Conservation (phyloP, 257 asterid genomes). For the Cynanchum wilfordii region DNA sequence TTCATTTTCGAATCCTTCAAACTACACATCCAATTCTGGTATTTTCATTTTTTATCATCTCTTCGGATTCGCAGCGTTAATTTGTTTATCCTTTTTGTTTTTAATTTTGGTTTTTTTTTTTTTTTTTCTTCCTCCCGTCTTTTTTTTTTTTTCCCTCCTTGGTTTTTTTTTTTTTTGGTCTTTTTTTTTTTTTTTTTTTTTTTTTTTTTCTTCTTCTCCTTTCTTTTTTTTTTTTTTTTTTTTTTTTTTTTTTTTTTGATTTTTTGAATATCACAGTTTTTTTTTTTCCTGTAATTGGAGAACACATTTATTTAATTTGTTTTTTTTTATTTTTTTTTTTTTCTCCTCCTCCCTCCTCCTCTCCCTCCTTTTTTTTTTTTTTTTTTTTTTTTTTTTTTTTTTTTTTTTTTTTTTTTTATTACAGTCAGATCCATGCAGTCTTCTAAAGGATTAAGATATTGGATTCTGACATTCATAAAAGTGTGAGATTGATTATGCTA, state of each 20-base stretch:
- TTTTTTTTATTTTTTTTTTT: too few species aligned
- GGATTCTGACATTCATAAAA: neutral
- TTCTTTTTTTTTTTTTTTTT: neutral
- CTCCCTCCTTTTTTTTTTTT: too few species aligned
- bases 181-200: neutral
- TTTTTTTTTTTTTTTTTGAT: too few species aligned
- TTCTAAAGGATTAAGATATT: neutral
- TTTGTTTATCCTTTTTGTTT: neutral
- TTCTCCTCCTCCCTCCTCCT: too few species aligned
- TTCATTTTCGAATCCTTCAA: slow-evolving; percentile 29
- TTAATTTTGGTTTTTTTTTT: neutral
- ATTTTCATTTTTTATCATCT: neutral
- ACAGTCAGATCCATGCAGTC: too few species aligned
- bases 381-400: too few species aligned
- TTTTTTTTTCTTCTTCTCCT: neutral
- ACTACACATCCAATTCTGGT: slow-evolving; percentile 33
- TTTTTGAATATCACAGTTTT: neutral
- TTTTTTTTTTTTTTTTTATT: too few species aligned
- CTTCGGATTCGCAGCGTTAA: neutral
- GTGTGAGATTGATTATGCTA: neutral
- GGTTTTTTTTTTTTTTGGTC: neutral
- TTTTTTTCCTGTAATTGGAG: neutral
- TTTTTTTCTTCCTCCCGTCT: neutral
- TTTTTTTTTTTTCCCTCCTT: neutral
- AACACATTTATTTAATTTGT: too few species aligned